These are phyloP conservation scores for Epichloe baconii DNA, from an alignment of 2,329 filamentous ascomycete genomes.

Conservation along the genomic window DNA sequence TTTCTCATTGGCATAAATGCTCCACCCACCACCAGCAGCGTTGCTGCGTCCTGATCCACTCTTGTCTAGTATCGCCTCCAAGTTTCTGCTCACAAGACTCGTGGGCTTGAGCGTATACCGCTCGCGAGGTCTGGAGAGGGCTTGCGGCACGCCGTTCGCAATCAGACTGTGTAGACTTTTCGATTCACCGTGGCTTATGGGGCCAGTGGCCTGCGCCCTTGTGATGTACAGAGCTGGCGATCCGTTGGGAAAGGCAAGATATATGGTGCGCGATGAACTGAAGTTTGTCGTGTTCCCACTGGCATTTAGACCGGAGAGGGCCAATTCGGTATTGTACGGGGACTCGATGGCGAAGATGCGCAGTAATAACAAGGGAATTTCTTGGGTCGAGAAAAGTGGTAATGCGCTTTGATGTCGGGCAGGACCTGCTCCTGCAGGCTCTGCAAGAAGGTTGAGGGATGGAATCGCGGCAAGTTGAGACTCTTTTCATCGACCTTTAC, in stretches of 20 bases:
- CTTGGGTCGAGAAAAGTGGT: constrained; percentile 61
- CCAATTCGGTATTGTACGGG: constrained; percentile 56
- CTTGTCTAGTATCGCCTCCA: constrained; percentile 55
- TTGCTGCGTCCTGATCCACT: constrained; percentile 59
- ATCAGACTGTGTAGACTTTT: constrained; percentile 58
- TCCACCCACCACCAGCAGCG: constrained; percentile 64
- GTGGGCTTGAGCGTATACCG: constrained; percentile 58
- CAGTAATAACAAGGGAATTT: constrained; percentile 57
- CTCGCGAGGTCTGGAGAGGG: constrained; percentile 60
- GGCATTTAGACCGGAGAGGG: constrained; percentile 22
- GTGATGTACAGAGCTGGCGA: constrained; percentile 62
- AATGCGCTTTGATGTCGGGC: constrained; percentile 73
- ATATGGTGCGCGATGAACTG: constrained; percentile 60
- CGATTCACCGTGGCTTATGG: constrained; percentile 34
- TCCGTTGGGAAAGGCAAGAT: constrained; percentile 70
- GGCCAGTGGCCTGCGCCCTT: constrained; percentile 32
- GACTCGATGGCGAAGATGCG: constrained; percentile 70
- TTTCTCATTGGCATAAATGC: constrained; percentile 58
- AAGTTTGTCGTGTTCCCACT: constrained; percentile 29
- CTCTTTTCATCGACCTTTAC: constrained; percentile 31
- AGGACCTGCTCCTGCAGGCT: constrained; percentile 63
- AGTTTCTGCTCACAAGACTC: constrained; percentile 55
- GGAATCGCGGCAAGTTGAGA: constrained; percentile 54
- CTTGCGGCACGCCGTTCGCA: constrained; percentile 68
- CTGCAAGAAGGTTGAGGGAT: constrained; percentile 66